Conservation (phyloP, 257 asterid species). For the Striga asiatica region DNA sequence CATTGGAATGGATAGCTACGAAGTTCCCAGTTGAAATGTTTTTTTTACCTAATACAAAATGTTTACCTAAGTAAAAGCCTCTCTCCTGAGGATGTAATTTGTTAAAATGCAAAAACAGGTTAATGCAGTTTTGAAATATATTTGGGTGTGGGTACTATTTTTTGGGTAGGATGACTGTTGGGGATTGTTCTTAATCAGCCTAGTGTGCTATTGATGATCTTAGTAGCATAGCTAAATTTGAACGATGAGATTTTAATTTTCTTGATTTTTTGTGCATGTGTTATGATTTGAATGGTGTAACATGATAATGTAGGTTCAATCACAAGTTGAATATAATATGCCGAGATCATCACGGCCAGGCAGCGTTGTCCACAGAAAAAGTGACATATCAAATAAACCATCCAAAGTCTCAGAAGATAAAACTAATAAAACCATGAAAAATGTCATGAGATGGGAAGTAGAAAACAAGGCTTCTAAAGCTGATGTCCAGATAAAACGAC, state of each 20-base stretch:
- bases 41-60: too few relatives aligned
- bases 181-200: too few relatives aligned
- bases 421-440: constrained; percentile 22
- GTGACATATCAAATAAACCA: constrained; percentile 18
- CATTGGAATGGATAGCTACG: too few relatives aligned
- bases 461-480: constrained; percentile 23
- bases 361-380: constrained; percentile 21
- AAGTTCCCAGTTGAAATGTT: too few relatives aligned
- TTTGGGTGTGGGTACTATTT: too few relatives aligned
- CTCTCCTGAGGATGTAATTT: too few relatives aligned
- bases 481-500: constrained; percentile 9
- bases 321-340: constrained; percentile 19
- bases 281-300: not conserved
- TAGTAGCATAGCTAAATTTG: too few relatives aligned
- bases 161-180: too few relatives aligned
- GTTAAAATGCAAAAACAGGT: too few relatives aligned
- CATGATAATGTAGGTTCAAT: constrained; percentile 29
- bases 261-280: not conserved
- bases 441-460: constrained; percentile 18
- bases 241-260: not conserved
- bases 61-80: too few relatives aligned
- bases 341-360: constrained; percentile 22
- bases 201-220: too few relatives aligned
- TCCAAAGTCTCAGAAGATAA: constrained; percentile 20
- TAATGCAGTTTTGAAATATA: too few relatives aligned